Conservation (phyloP, 345 rosid species). For the Eutrema japonicum region DNA sequence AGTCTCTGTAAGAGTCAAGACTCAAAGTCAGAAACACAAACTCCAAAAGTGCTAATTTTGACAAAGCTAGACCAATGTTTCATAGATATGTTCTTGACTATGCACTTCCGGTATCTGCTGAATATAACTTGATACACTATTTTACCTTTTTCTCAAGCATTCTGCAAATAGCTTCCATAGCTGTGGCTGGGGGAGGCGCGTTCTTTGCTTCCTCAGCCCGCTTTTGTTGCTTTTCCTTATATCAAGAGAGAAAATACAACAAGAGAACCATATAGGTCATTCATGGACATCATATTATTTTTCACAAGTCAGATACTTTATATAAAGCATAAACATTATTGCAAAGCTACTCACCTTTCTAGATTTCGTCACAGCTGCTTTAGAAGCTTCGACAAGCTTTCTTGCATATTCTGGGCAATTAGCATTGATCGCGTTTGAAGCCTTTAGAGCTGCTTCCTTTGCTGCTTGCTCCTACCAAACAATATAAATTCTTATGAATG, state of each 20-base stretch:
- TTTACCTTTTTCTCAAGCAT: slow-evolving; percentile 70
- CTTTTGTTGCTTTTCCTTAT: slow-evolving; percentile 80
- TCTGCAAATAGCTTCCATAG: slow-evolving; percentile 65
- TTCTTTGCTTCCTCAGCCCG: slow-evolving; percentile 78
- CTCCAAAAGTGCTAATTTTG: background rate
- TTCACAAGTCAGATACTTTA: slow-evolving; percentile 13
- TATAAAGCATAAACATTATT: background rate
- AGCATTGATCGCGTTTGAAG: slow-evolving; percentile 47
- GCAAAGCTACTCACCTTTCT: slow-evolving; percentile 60
- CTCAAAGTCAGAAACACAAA: slow-evolving; percentile 7
- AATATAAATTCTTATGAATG: slow-evolving; percentile 3
- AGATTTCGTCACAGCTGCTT: slow-evolving; percentile 56
- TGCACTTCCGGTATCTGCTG: background rate
- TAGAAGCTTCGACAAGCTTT: slow-evolving; percentile 65
- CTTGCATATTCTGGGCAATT: slow-evolving; percentile 61
- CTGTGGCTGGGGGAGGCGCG: slow-evolving; percentile 63
- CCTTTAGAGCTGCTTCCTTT: slow-evolving; percentile 46
- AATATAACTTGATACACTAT: background rate
- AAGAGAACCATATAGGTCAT: background rate
- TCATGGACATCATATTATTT: background rate
- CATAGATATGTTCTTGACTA: too few relatives aligned
- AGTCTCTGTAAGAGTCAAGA: slow-evolving; percentile 58
- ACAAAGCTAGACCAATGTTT: too few relatives aligned
- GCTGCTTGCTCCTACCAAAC: slow-evolving; percentile 84
- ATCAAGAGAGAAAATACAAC: background rate